phyloP scores from a whole-genome alignment of 2,329 filamentous ascomycete genomes.

The Arachnopeziza araneosa region DNA sequence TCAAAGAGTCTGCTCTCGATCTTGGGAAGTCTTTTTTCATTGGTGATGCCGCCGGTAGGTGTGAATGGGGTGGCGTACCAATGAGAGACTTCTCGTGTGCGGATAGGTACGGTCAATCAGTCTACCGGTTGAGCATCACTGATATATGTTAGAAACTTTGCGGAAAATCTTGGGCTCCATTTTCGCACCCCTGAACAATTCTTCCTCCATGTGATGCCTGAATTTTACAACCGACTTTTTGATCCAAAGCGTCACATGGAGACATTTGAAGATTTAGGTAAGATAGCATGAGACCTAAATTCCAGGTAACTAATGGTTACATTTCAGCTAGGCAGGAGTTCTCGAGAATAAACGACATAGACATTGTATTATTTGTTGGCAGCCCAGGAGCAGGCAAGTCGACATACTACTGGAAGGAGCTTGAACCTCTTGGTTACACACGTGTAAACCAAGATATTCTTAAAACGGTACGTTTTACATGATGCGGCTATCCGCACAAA shows the following conservation, averaged over 20 bases:
- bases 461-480: constrained; percentile 53
- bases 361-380: constrained; percentile 82
- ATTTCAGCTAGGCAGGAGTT: constrained; percentile 8
- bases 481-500: constrained; percentile 1
- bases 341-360: constrained; percentile 58
- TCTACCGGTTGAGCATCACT: not conserved
- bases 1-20: constrained; percentile 55
- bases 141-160: constrained; percentile 59
- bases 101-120: constrained; percentile 35
- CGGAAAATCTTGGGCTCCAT: constrained; percentile 71
- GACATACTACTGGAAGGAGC: constrained; percentile 75
- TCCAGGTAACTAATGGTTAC: not conserved
- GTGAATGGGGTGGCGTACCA: constrained; percentile 39
- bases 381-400: constrained; percentile 89
- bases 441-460: constrained; percentile 87
- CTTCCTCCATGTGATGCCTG: constrained; percentile 65
- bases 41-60: constrained; percentile 72
- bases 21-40: constrained; percentile 72
- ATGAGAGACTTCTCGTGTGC: constrained; percentile 64
- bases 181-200: constrained; percentile 91
- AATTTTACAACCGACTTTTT: constrained; percentile 64
- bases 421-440: constrained; percentile 74
- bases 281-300: not conserved
- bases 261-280: no score
- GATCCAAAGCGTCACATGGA: no score